Evolutionary conservation across 2,329 filamentous ascomycete species (phyloP).

Genomic region (Fusarium nurragi): DNA sequence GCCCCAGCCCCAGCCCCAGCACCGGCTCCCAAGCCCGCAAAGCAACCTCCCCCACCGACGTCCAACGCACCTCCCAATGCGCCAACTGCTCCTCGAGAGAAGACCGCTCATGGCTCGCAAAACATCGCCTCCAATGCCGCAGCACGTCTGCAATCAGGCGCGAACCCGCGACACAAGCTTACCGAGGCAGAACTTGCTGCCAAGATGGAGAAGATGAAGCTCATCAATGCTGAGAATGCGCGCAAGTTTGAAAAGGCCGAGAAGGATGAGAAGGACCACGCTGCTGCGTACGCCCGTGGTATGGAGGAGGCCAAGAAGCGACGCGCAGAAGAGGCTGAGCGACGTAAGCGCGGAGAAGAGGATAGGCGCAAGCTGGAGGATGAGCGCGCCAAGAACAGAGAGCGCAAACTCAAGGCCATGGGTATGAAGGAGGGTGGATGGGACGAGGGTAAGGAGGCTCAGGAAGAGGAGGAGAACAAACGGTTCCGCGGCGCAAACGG

Average conservation of each 20-base stretch:
- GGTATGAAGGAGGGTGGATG: constrained; percentile 63
- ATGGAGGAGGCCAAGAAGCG: constrained; percentile 65
- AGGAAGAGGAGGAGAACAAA: constrained; percentile 53
- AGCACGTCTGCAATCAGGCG: constrained; percentile 62
- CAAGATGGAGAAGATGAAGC: constrained; percentile 70
- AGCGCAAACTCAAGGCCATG: constrained; percentile 69
- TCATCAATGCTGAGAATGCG: constrained; percentile 66
- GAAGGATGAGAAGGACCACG: constrained; percentile 65
- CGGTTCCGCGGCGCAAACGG: constrained; percentile 57
- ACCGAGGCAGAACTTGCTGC: constrained; percentile 66
- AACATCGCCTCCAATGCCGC: constrained; percentile 51
- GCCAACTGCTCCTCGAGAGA: constrained; percentile 46
- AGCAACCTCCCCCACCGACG: constrained; percentile 28
- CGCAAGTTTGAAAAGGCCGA: constrained; percentile 68
- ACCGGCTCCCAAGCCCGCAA: constrained; percentile 23
- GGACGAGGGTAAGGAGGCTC: constrained; percentile 66
- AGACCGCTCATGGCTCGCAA: constrained; percentile 34
- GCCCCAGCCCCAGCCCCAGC: not conserved
- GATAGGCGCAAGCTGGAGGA: constrained; percentile 64
- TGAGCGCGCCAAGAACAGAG: constrained; percentile 68
- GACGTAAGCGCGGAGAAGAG: constrained; percentile 61
- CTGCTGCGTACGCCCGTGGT: constrained; percentile 62
- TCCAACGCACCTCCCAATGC: constrained; percentile 47
- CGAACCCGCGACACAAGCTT: constrained; percentile 68
- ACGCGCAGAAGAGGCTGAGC: constrained; percentile 62